A percentile compares a stretch with the other conserved stretches of the same genome.
These are phyloP conservation scores for Picocystis salinarum DNA, from an alignment of 139 green algal genomes.

Conservation along the genomic window DNA sequence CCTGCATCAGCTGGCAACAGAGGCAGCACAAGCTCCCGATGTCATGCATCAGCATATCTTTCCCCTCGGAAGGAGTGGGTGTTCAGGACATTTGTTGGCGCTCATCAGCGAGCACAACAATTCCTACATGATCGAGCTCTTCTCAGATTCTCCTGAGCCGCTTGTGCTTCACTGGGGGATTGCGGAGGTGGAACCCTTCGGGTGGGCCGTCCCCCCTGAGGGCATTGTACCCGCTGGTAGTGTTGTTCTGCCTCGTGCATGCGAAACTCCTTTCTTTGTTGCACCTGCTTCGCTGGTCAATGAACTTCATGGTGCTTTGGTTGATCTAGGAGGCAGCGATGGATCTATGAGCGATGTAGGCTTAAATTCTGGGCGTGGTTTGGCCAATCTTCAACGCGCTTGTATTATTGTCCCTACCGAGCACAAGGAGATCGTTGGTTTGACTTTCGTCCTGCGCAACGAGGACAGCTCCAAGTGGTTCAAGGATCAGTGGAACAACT, in stretches of 20 bases:
- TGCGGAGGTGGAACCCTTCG: background rate
- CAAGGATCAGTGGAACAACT: conserved; percentile 1
- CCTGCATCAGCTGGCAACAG: conserved; percentile 4
- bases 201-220: background rate
- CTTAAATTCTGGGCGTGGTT: background rate
- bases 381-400: background rate
- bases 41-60: conserved; percentile 3
- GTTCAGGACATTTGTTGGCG: background rate
- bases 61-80: conserved; percentile 2
- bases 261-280: conserved; percentile 4
- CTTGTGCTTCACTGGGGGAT: conserved; percentile 8
- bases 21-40: conserved; percentile 2
- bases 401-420: background rate
- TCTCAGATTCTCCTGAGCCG: conserved; percentile 2
- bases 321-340: background rate
- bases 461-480: background rate
- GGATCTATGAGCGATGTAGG: no score
- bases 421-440: background rate
- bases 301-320: background rate
- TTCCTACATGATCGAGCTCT: conserved; percentile 4
- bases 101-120: conserved; percentile 1
- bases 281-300: conserved; percentile 2
- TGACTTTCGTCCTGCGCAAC: background rate
- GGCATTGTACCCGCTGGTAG: conserved; percentile 1
- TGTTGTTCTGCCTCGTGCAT: background rate